These are phyloP conservation scores for Teunomyces kruisii DNA, from an alignment of 805 yeast species.

Conservation along the genomic window DNA sequence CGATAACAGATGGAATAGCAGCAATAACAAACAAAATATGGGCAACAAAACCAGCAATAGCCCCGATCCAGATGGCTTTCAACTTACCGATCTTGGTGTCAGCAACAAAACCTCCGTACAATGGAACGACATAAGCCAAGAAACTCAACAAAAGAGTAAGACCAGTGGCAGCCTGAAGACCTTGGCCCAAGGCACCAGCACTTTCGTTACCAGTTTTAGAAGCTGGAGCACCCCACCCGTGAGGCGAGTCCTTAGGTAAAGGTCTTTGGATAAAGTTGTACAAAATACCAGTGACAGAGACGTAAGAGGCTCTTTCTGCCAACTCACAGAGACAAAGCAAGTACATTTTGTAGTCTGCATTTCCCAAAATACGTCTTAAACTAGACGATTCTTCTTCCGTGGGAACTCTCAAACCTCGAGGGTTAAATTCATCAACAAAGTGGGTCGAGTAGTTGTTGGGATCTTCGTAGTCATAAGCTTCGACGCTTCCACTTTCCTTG, in stretches of 20 bases:
- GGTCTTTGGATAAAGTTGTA: slow-evolving; percentile 52
- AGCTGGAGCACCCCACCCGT: slow-evolving; percentile 43
- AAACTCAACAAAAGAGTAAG: slow-evolving; percentile 46
- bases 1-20: slow-evolving; percentile 41
- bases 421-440: slow-evolving; percentile 33
- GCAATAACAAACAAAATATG: slow-evolving; percentile 51
- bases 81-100: slow-evolving; percentile 49
- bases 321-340: slow-evolving; percentile 47
- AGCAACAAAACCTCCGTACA: slow-evolving; percentile 52
- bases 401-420: slow-evolving; percentile 35
- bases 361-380: slow-evolving; percentile 41
- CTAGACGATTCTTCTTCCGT: slow-evolving; percentile 24
- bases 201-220: slow-evolving; percentile 28
- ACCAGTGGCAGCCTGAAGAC: slow-evolving; percentile 46
- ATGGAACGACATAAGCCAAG: slow-evolving; percentile 50
- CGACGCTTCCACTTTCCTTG: not conserved
- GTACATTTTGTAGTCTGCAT: slow-evolving; percentile 49
- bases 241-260: slow-evolving; percentile 47
- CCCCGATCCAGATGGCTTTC: slow-evolving; percentile 51
- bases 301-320: slow-evolving; percentile 57
- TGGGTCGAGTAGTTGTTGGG: slow-evolving; percentile 16
- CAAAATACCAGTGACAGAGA: slow-evolving; percentile 44
- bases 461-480: slow-evolving; percentile 13
- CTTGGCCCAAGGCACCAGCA: slow-evolving; percentile 53
- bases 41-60: slow-evolving; percentile 43